Evolutionary conservation across 345 rosid species (phyloP), one percentile per base, ranked within the genome.

Genomic region (Salix suchowensis): DNA sequence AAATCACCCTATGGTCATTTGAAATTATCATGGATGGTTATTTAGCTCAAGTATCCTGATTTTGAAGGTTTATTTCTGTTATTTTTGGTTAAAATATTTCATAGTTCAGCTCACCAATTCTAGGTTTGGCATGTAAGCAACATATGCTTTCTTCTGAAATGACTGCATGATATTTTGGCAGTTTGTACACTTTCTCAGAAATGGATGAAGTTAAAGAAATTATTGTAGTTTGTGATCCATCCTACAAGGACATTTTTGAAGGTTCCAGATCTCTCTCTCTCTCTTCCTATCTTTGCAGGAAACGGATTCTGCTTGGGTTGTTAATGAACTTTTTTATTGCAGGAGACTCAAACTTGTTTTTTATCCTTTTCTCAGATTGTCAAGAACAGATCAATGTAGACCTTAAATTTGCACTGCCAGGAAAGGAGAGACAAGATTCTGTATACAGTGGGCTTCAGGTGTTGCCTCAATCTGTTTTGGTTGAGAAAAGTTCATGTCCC

Each of bases 391-490:
- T 91, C 73, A 78, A 72, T 34, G 87, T 88, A 34, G 88, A 88
- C 80, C 91, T 95, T 67, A 91, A 88, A 83, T 93, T 93, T 64
- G 83, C 96, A 44, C 81, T 93, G 70, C 98, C 98, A 12, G 98
- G 97, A 70, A 93, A 93, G 85, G 98, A 95, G 86, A 89, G 98
- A 78, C 98, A 95, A 81, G 97, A 95, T 80, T 95, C 98, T 66
- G 97, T 95, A 39, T 89, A 83, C 82, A 90, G 81, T 72, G 97
- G 97, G 65, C 91, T 95, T 86, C 97, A 95, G 98, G 98, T 94
- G 70, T 61, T 19, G 68, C 19, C 28, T 14, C 16, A 73, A 42
- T 76, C 39, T 10, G 48, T 44, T 37, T 37, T 16, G 23, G 68
- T 74, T 34, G 21, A 71, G 48, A 46, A 40, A 40, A 62, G 34